These are phyloP conservation scores for Diaporthe citrichinensis DNA, from an alignment of 2,329 filamentous ascomycete species.

Conservation along the genomic window DNA sequence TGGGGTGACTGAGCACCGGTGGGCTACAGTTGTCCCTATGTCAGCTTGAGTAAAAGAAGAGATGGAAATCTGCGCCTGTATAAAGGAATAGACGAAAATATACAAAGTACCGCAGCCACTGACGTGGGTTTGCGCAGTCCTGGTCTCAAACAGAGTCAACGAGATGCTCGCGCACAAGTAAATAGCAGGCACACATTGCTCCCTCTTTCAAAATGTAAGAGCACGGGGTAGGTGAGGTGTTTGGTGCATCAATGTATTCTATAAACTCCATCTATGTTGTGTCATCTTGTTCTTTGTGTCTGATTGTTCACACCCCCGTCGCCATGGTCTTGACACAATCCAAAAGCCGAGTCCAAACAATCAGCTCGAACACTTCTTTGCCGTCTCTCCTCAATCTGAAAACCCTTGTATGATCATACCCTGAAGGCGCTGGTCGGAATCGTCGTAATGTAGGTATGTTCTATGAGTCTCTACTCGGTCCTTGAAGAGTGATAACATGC, in stretches of 20 bases:
- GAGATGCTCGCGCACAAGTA: neutral
- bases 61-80: neutral
- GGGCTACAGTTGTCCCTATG: neutral
- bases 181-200: neutral
- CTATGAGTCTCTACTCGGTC: neutral
- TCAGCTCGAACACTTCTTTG: fast-evolving
- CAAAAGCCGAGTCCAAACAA: neutral
- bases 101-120: no score
- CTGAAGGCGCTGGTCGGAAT: neutral
- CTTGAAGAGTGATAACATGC: neutral
- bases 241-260: neutral
- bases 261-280: neutral
- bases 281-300: neutral
- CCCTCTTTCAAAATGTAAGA: no score
- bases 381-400: neutral
- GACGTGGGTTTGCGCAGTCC: no score
- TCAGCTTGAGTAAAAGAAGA: neutral
- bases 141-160: neutral
- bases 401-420: fast-evolving
- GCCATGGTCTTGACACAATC: neutral
- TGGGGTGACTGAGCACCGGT: fast-evolving
- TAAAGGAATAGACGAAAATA: no score
- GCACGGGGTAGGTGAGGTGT: no score
- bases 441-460: neutral
- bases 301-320: neutral